Base-by-base conservation (phyloP, 2,329 filamentous ascomycete species). In the Leptodontidium sp. region DNA sequence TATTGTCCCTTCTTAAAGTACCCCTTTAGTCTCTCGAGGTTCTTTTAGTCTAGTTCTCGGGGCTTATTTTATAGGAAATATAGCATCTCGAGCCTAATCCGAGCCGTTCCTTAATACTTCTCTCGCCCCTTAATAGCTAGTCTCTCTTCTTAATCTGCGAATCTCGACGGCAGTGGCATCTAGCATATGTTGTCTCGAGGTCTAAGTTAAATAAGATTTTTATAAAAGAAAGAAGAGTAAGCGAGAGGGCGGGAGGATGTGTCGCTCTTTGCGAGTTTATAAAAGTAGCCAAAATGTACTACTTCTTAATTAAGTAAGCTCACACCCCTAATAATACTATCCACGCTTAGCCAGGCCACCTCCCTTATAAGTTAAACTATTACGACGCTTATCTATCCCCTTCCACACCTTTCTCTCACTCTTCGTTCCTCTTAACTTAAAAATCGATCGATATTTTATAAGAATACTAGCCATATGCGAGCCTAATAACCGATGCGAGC, bases 71-170 rank as follows among this genome's bases (percentile, higher is more conserved):
- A 24, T 47, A 12, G 21, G 24, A 62, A 62, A 32, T 57, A 6
- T n/a, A 55, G 50, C n/a, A 32, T 24, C 43, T 47, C 43, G 12
- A 62, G 38, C 12, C 24, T 62, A 26, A 62, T 47, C 15, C 59
- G 17, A 45, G 59, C 59, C 26, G 59, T 62, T 7, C 40, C 59
- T 62, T 43, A 15, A 62, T 47, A 62, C 14, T 62, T 62, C 21
- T 62, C 59, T 14, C 29, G 17, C 9, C 53, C 17, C 29, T 58
- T n/a, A 58, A 24, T 38, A 4, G 32, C 32, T n/a, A 58, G 53
- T 14, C 35, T 40, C 35, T 40, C 8, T 8, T 40, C 8, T 12
- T 40, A 8, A 40, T 40, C 9, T 11, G 35, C 43, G 43, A 47
- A 47, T 47, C 17, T 47, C 17, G 7, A 47, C 43, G 43, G 43